These are phyloP conservation scores for Alternaria consortialis DNA, from an alignment of 2,329 filamentous ascomycete genomes.

Conservation along the genomic window DNA sequence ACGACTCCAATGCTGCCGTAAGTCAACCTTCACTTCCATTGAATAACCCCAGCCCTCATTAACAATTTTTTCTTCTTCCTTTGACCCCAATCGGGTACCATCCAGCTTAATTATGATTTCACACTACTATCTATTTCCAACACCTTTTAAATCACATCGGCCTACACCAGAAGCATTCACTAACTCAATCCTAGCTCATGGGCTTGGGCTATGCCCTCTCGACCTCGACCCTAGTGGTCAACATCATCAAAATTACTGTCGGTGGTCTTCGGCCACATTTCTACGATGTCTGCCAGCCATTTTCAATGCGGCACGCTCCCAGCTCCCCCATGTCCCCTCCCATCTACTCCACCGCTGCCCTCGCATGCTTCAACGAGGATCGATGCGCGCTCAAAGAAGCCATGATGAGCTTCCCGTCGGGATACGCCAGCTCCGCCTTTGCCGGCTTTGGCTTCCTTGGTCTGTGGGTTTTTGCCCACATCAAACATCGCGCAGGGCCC, in stretches of 20 bases:
- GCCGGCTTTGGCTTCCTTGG: slow-evolving; percentile 44
- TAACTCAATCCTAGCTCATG: slow-evolving; percentile 27
- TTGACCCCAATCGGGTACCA: too few species aligned
- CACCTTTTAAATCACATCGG: too few species aligned
- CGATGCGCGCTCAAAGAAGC: slow-evolving; percentile 29
- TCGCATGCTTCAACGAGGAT: slow-evolving; percentile 28
- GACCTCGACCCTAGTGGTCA: slow-evolving; percentile 38
- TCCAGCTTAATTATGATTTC: neutral
- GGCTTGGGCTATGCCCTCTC: slow-evolving; percentile 43
- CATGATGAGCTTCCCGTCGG: slow-evolving; percentile 44
- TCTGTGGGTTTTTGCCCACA: slow-evolving; percentile 40
- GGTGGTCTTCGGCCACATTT: slow-evolving; percentile 50
- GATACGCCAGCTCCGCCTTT: slow-evolving; percentile 43
- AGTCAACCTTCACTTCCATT: neutral
- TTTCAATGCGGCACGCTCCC: neutral
- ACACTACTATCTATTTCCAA: too few species aligned
- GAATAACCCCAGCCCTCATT: too few species aligned
- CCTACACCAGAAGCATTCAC: too few species aligned
- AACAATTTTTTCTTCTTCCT: too few species aligned
- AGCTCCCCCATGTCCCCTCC: neutral
- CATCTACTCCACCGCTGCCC: slow-evolving; percentile 21
- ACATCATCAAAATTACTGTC: slow-evolving; percentile 44
- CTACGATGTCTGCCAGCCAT: slow-evolving; percentile 36
- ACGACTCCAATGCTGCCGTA: slow-evolving; percentile 67
- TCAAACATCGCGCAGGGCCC: slow-evolving; percentile 16